phyloP scores from a whole-genome alignment of 768 basidiomycete genomes.

The Mycena leptocephala region DNA sequence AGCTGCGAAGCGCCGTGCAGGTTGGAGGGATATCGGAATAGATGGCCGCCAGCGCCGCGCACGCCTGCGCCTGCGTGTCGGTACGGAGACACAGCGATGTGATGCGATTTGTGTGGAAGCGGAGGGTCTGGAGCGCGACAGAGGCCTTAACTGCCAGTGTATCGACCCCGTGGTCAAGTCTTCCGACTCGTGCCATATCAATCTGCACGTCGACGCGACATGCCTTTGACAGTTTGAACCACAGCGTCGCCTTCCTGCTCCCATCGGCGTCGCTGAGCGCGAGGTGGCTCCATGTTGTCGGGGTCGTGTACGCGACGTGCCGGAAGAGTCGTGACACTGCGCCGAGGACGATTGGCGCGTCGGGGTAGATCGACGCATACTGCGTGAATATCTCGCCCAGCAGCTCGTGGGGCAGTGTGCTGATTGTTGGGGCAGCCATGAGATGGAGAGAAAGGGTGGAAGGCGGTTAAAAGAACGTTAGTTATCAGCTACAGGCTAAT shows the following conservation, averaged over 20 bases:
- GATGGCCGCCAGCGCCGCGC: conserved; percentile 37
- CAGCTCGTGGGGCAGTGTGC: conserved; percentile 50
- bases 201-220: conserved; percentile 43
- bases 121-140: conserved; percentile 19
- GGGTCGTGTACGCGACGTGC: conserved; percentile 46
- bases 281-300: conserved; percentile 49
- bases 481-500: conserved; percentile 15
- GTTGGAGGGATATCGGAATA: conserved; percentile 20
- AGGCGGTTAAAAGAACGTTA: not conserved
- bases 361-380: conserved; percentile 43
- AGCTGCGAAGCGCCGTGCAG: conserved; percentile 14
- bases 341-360: conserved; percentile 53
- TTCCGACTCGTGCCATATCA: conserved; percentile 24
- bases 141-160: not conserved
- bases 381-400: conserved; percentile 53
- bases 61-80: conserved; percentile 39
- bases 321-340: conserved; percentile 50
- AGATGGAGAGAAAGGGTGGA: not conserved
- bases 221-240: conserved; percentile 48
- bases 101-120: conserved; percentile 34
- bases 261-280: conserved; percentile 38
- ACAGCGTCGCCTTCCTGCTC: conserved; percentile 46
- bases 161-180: not conserved
- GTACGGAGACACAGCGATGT: conserved; percentile 35
- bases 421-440: not conserved